Evolutionary conservation across 2,329 filamentous ascomycete genomes (phyloP).

Genomic region (Diplodia mutila): DNA sequence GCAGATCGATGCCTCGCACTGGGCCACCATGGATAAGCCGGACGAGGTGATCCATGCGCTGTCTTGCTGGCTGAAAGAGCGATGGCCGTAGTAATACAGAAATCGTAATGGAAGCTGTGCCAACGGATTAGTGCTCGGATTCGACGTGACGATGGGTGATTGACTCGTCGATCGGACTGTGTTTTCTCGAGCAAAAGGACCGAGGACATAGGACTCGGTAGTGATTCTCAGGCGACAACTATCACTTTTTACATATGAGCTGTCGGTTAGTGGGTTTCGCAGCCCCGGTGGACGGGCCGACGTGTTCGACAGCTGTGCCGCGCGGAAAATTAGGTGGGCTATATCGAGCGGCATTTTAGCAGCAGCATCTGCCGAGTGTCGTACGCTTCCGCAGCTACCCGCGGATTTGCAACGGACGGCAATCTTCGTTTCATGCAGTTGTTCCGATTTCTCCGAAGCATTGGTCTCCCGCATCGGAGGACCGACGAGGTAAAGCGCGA

Average conservation of each 20-base stretch:
- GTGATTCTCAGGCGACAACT: neutral
- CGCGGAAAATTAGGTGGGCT: neutral
- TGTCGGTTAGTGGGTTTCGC: neutral
- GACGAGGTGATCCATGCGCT: slow-evolving; percentile 32
- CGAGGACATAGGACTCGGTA: too few relatives aligned
- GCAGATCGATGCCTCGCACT: slow-evolving; percentile 43
- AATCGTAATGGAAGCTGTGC: neutral
- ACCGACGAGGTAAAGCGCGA: neutral
- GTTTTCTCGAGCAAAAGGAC: neutral
- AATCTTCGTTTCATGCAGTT: neutral
- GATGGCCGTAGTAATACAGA: neutral
- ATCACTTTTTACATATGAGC: neutral
- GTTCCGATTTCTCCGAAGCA: neutral
- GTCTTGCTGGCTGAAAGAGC: slow-evolving; percentile 1
- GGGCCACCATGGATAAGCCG: slow-evolving; percentile 42
- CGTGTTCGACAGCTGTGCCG: neutral
- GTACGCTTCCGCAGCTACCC: neutral
- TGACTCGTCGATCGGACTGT: neutral
- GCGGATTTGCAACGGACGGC: neutral
- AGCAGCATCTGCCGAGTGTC: neutral
- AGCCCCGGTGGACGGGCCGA: neutral
- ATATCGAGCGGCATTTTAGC: neutral
- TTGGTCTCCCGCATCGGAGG: neutral
- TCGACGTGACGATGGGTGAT: neutral
- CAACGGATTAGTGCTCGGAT: neutral